Percentiles rank a stretch among this genome's conserved stretches.
Conservation (phyloP, 371 early-diverging fungal genomes). For the Rhizopus stolonifer region DNA sequence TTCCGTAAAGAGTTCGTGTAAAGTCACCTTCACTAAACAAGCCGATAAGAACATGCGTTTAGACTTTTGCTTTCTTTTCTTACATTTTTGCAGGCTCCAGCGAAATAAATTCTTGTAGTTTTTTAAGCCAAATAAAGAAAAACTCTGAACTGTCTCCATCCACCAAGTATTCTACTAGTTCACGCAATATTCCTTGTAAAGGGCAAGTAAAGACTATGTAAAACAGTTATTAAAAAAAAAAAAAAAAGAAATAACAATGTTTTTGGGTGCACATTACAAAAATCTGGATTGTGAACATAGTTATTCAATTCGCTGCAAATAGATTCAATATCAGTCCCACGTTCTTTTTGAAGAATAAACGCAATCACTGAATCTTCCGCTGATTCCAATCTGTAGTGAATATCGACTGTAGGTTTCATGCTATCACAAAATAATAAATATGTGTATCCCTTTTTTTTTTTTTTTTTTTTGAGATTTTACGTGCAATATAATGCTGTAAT, state of each 20-base stretch:
- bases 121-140: constrained; percentile 12
- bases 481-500: constrained; percentile 18
- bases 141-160: constrained; percentile 12
- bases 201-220: constrained; percentile 26
- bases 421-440: constrained; percentile 9
- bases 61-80: background rate
- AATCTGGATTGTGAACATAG: constrained; percentile 17
- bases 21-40: background rate
- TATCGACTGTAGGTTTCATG: constrained; percentile 17
- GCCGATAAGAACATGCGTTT: background rate
- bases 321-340: constrained; percentile 1
- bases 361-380: constrained; percentile 5
- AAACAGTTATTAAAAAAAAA: no score
- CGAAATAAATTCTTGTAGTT: background rate
- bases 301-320: background rate
- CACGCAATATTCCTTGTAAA: constrained; percentile 13
- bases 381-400: constrained; percentile 17
- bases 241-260: no score
- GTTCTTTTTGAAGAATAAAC: constrained; percentile 21
- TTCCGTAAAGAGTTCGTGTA: constrained; percentile 10
- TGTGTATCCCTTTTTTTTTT: background rate
- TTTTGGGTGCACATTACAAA: constrained; percentile 7
- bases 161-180: constrained; percentile 17
- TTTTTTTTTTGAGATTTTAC: constrained; percentile 4
- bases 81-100: background rate